phyloP scores from a whole-genome alignment of 148 eudicot species.

The Oxyria digyna region DNA sequence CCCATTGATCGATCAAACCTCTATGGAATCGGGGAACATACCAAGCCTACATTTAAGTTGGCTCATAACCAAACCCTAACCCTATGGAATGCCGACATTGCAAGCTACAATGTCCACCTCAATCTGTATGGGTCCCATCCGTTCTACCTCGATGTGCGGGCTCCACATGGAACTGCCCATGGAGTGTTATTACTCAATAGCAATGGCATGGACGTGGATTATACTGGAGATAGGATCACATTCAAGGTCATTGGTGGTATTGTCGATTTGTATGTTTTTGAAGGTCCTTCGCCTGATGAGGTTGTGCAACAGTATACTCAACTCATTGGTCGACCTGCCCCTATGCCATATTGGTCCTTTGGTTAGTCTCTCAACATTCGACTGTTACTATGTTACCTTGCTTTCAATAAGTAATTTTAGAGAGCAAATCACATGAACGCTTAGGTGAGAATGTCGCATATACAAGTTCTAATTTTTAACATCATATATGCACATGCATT shows the following conservation, averaged over 20 bases:
- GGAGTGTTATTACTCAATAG: constrained; percentile 67
- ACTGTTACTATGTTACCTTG: not conserved
- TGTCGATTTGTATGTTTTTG: constrained; percentile 58
- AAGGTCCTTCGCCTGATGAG: constrained; percentile 39
- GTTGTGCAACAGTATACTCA: constrained; percentile 71
- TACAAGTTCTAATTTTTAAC: no score
- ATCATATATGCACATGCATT: no score
- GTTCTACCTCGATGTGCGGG: constrained; percentile 60
- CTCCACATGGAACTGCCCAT: constrained; percentile 37
- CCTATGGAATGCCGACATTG: constrained; percentile 57
- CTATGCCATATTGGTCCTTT: constrained; percentile 91
- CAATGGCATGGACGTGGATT: constrained; percentile 79
- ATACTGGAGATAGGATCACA: constrained; percentile 52
- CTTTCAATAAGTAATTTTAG: no score
- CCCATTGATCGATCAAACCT: constrained; percentile 38
- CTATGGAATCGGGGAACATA: constrained; percentile 78
- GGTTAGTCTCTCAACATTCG: constrained; percentile 23
- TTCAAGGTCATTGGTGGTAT: constrained; percentile 76
- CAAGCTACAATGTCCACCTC: constrained; percentile 26
- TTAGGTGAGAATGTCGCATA: no score
- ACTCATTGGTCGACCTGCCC: constrained; percentile 66
- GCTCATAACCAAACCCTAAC: constrained; percentile 57
- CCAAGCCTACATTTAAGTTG: constrained; percentile 40
- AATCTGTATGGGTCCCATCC: constrained; percentile 80
- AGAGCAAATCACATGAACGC: no score